These are phyloP conservation scores for Epichloe aotearoae DNA, from an alignment of 2,329 filamentous ascomycete genomes.

Conservation along the genomic window DNA sequence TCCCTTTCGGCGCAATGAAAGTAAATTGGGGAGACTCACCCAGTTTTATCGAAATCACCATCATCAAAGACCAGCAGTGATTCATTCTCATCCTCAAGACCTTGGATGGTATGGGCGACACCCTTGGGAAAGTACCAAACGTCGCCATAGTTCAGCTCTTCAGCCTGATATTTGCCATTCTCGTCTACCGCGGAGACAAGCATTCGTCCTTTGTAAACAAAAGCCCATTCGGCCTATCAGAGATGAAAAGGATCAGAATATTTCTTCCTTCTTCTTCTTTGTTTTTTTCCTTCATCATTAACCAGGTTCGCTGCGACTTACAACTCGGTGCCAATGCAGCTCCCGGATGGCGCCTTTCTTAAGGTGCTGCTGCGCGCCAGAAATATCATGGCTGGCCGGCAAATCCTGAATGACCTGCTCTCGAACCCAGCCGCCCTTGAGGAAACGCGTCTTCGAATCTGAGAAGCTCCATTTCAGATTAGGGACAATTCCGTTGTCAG, in stretches of 20 bases:
- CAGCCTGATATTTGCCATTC: slow-evolving; percentile 40
- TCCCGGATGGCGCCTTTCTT: slow-evolving; percentile 53
- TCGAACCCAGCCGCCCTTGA: slow-evolving; percentile 52
- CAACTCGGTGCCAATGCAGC: slow-evolving; percentile 55
- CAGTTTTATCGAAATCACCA: slow-evolving; percentile 49
- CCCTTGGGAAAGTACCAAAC: slow-evolving; percentile 60
- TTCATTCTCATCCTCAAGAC: slow-evolving; percentile 53
- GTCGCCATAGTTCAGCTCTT: slow-evolving; percentile 46
- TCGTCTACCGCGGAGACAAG: slow-evolving; percentile 49
- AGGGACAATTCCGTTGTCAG: slow-evolving; percentile 49
- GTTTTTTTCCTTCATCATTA: not conserved
- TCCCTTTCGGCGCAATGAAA: not conserved
- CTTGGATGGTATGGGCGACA: slow-evolving; percentile 48
- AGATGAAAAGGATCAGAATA: no score
- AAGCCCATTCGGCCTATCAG: slow-evolving; percentile 51
- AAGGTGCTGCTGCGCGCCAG: slow-evolving; percentile 55
- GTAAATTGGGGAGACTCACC: slow-evolving; percentile 24
- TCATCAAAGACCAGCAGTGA: slow-evolving; percentile 55
- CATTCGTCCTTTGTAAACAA: slow-evolving; percentile 44
- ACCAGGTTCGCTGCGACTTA: slow-evolving; percentile 23
- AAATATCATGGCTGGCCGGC: slow-evolving; percentile 51
- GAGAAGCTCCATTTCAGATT: slow-evolving; percentile 61
- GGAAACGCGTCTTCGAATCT: slow-evolving; percentile 48
- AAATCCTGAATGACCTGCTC: slow-evolving; percentile 56
- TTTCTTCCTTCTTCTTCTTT: no score